Evolutionary conservation across 106 monocot species (phyloP).

Genomic region (Allium sativum): DNA sequence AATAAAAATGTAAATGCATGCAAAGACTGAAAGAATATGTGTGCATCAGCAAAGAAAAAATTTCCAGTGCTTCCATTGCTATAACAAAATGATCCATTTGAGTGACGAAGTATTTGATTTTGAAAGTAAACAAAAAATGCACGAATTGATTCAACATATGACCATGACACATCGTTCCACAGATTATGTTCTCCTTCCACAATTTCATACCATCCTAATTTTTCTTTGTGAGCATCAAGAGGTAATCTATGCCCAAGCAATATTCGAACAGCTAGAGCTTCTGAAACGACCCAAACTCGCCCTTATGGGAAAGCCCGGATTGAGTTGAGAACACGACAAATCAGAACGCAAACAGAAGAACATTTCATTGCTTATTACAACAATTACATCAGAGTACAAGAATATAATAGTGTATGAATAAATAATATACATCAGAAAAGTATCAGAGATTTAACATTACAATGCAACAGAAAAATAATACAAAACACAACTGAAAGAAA

Average conservation of each 20-base stretch:
- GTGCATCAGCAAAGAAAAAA: slow-evolving; percentile 99
- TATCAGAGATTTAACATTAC: too few relatives aligned
- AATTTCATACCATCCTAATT: slow-evolving; percentile 83
- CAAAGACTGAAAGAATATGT: slow-evolving; percentile 92
- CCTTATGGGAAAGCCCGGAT: too few relatives aligned
- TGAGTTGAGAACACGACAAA: too few relatives aligned
- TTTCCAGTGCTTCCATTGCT: slow-evolving; percentile 99
- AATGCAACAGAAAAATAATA: too few relatives aligned
- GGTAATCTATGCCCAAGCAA: slow-evolving; percentile 93
- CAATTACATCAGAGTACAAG: too few relatives aligned
- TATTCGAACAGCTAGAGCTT: slow-evolving; percentile 78
- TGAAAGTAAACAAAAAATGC: slow-evolving; percentile 90
- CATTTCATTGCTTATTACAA: too few relatives aligned
- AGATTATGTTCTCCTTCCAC: slow-evolving; percentile 85
- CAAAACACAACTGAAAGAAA: too few relatives aligned
- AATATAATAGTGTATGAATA: too few relatives aligned
- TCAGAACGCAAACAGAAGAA: too few relatives aligned
- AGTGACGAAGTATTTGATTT: slow-evolving; percentile 68
- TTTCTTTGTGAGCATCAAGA: slow-evolving; percentile 58
- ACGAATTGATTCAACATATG: slow-evolving; percentile 87
- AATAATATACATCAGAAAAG: too few relatives aligned
- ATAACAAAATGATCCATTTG: slow-evolving; percentile 82
- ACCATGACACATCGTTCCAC: slow-evolving; percentile 81
- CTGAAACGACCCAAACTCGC: too few relatives aligned
- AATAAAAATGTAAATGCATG: slow-evolving; percentile 98